Evolutionary conservation across 1,139 yeast species (phyloP), one percentile per base, ranked within the genome.

Genomic region (Candida anutae): DNA sequence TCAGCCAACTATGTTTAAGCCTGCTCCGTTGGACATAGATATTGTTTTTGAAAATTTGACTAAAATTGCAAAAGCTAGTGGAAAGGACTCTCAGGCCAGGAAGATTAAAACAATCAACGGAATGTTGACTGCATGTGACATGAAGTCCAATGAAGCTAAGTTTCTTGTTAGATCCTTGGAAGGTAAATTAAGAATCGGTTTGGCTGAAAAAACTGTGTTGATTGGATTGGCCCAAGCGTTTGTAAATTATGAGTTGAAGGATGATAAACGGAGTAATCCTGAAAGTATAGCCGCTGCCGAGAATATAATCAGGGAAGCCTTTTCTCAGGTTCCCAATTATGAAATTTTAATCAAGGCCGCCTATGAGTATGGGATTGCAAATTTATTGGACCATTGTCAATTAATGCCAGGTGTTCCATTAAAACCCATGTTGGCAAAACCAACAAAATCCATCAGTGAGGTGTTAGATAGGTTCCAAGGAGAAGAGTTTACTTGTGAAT

Each of bases 381-480:
- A 78, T 25, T 51, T 90, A 21, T 60, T 71, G 24, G 78, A 80
- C 9, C 74, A 79, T 40, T 77, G 94, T 44, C 77, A 75, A 25
- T 58, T 90, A 34, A 76, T 79, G 6, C 95, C 98, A 0, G 97
- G 98, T 2, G 77, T 93, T 11, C 99, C 99, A 1, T 63, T 90
- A 43, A 88, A 88, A 48, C 98, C 99, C 1, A 90, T 90, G 98
- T 70, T 90, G 45, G 99, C 99, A 4, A 90, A 90, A 49, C 98
- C 99, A 2, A 88, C 98, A 0, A 90, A 90, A 46, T 74, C 95
- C 3, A 78, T 93, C 25, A 71, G 82, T 16, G 99, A 93, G 48
- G 83, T 93, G 1, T 64, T 90, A 34, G 95, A 90, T 49, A 65
- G 94, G 31, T 87, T 90, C 50, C 83, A 81, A 39, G 88, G 80